Evolutionary conservation across 75 land plant species (phyloP).

Genomic region (Ceratopteris richardii): DNA sequence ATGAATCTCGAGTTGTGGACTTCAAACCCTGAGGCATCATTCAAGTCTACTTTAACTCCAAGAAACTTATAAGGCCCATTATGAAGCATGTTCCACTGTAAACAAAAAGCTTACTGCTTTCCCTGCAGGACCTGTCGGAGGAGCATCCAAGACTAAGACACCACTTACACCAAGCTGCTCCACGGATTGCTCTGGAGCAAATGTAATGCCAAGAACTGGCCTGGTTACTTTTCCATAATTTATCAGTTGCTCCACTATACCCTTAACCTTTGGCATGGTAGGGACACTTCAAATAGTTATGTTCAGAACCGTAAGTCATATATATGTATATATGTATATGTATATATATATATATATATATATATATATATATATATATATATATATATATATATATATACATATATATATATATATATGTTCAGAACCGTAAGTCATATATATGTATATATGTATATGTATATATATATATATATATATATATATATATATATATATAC

Average conservation of each 20-base stretch:
- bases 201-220: slow-evolving; percentile 94
- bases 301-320: neutral
- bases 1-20: slow-evolving; percentile 84
- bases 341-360: neutral
- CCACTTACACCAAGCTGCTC: slow-evolving; percentile 98
- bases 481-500: no score
- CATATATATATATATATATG: no score
- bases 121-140: slow-evolving; percentile 90
- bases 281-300: neutral
- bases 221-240: slow-evolving; percentile 91
- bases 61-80: neutral
- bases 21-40: slow-evolving; percentile 54
- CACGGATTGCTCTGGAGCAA: slow-evolving; percentile 99
- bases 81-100: neutral
- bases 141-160: slow-evolving; percentile 97
- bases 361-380: no score
- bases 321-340: neutral
- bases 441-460: no score
- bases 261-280: slow-evolving; percentile 57
- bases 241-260: slow-evolving; percentile 94
- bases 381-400: no score
- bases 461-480: no score
- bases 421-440: no score
- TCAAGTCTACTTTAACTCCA: neutral
- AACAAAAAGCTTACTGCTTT: slow-evolving; percentile 67